These are phyloP conservation scores for Phyllostachys edulis DNA, from an alignment of 176 grass and related monocot species.

Conservation along the genomic window DNA sequence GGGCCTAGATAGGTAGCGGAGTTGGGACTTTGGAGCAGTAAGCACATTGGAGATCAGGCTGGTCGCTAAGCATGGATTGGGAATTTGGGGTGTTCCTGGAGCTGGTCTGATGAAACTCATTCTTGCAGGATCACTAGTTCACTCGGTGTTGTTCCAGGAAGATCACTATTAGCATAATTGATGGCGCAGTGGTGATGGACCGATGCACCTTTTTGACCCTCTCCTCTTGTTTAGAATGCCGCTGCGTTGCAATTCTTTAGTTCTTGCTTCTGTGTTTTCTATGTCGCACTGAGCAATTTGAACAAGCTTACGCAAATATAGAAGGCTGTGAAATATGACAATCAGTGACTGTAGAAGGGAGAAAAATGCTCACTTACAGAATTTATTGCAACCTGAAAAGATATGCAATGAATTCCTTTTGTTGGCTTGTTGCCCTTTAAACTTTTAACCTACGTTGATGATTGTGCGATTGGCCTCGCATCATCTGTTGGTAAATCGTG, in stretches of 20 bases:
- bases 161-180: not conserved
- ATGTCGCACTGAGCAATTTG: not conserved
- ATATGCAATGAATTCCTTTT: not conserved
- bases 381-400: not conserved
- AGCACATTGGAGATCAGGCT: not conserved
- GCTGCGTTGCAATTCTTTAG: not conserved
- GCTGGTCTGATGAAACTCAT: not conserved
- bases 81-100: not conserved
- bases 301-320: not conserved
- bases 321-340: not conserved
- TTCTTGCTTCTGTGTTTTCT: not conserved
- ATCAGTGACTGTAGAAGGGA: not conserved
- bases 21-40: not conserved
- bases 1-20: not conserved
- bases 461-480: not conserved
- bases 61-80: not conserved
- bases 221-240: not conserved
- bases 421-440: not conserved
- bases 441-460: not conserved
- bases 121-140: not conserved
- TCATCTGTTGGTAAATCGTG: not conserved
- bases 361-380: not conserved
- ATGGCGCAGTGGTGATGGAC: not conserved
- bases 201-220: not conserved
- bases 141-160: not conserved